These are phyloP conservation scores for Talaromyces trachyspermus DNA, from an alignment of 495 filamentous ascomycete species.

Conservation along the genomic window DNA sequence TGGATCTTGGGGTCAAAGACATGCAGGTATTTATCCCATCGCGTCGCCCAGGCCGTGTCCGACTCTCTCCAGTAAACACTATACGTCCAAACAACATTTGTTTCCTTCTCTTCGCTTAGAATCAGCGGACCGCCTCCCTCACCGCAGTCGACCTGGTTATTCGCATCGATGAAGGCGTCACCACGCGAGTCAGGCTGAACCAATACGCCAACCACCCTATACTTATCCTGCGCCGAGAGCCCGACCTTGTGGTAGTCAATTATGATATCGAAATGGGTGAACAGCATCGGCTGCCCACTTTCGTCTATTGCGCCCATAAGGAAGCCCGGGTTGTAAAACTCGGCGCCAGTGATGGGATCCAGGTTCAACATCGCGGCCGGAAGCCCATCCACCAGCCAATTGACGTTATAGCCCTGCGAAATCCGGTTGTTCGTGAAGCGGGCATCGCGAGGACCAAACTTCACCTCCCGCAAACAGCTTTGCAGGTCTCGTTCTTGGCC, in stretches of 20 bases:
- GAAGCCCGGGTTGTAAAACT: conserved; percentile 86
- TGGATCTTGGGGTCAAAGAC: conserved; percentile 95
- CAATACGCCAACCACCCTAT: conserved; percentile 82
- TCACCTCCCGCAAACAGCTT: conserved; percentile 60
- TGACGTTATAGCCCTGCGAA: conserved; percentile 73
- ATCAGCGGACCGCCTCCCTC: conserved; percentile 40
- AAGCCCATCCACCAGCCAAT: conserved; percentile 92
- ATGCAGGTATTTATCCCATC: conserved; percentile 97
- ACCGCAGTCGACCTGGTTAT: conserved; percentile 56
- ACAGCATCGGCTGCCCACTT: conserved; percentile 51
- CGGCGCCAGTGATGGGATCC: conserved; percentile 62
- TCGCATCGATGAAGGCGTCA: conserved; percentile 47
- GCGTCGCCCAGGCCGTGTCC: conserved; percentile 80
- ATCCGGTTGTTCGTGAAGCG: conserved; percentile 79
- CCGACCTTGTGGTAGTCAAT: conserved; percentile 82
- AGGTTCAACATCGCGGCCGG: conserved; percentile 74
- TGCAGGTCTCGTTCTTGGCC: conserved; percentile 78
- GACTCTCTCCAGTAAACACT: conserved; percentile 79
- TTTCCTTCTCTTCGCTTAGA: conserved; percentile 60
- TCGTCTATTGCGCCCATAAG: conserved; percentile 61
- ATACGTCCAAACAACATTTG: conserved; percentile 79
- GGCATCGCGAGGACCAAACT: conserved; percentile 60
- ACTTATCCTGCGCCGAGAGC: conserved; percentile 45
- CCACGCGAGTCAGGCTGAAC: conserved; percentile 71
- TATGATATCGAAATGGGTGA: conserved; percentile 93